phyloP scores from a whole-genome alignment of 257 asterid species.

The Ocimum tenuiflorum region DNA sequence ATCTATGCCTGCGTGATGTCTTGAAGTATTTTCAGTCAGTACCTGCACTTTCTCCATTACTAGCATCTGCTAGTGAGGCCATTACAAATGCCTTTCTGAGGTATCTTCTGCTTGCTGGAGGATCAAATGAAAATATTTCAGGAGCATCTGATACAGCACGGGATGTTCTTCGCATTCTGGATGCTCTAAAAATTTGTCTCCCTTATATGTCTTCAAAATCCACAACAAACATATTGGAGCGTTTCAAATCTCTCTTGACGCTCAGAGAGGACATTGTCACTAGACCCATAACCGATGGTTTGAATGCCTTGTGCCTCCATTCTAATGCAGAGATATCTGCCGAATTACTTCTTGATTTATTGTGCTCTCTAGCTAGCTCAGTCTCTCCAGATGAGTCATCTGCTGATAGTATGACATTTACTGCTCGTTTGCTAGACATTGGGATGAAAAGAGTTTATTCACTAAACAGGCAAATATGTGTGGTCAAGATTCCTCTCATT shows the following conservation, averaged over 20 bases:
- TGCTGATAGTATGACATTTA: slow-evolving; percentile 74
- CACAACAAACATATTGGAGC: slow-evolving; percentile 49
- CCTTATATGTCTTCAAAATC: slow-evolving; percentile 69
- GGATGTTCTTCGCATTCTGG: slow-evolving; percentile 70
- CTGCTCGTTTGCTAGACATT: slow-evolving; percentile 72
- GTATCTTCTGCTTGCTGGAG: slow-evolving; percentile 80
- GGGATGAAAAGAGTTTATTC: slow-evolving; percentile 73
- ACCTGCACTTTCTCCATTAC: slow-evolving; percentile 33
- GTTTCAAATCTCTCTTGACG: slow-evolving; percentile 68
- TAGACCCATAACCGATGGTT: slow-evolving; percentile 58
- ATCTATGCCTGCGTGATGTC: slow-evolving; percentile 51
- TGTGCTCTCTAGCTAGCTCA: slow-evolving; percentile 62
- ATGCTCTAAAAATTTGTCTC: slow-evolving; percentile 64
- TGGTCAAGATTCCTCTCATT: slow-evolving; percentile 72
- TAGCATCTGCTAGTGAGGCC: slow-evolving; percentile 72
- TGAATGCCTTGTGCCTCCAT: slow-evolving; percentile 57
- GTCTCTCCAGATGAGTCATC: slow-evolving; percentile 51
- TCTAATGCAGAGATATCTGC: slow-evolving; percentile 58
- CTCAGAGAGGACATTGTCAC: slow-evolving; percentile 61
- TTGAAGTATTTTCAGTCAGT: slow-evolving; percentile 41
- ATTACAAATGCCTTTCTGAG: slow-evolving; percentile 60
- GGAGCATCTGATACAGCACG: slow-evolving; percentile 75
- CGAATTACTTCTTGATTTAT: slow-evolving; percentile 58
- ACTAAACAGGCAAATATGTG: slow-evolving; percentile 61
- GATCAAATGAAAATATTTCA: slow-evolving; percentile 47